Percentiles rank a stretch among this genome's conserved stretches.
phyloP scores from a whole-genome alignment of 202 grass and related monocot genomes.

The Zoysia matrella region DNA sequence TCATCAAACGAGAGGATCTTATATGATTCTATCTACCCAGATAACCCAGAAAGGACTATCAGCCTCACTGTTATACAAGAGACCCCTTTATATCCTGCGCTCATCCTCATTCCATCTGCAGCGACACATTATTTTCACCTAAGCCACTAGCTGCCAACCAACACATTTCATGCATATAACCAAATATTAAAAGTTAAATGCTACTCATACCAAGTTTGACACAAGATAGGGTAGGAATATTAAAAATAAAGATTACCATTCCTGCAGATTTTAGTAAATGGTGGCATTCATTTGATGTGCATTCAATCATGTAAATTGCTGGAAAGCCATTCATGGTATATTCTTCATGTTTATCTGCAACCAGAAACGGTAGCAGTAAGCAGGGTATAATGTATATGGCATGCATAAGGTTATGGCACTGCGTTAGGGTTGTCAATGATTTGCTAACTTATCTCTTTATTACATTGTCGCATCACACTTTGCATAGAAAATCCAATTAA shows the following conservation, averaged over 20 bases:
- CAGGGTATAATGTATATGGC: background rate
- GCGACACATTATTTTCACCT: background rate
- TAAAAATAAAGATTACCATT: constrained; percentile 65
- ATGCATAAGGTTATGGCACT: background rate
- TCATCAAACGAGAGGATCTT: background rate
- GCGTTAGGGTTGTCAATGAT: constrained; percentile 35
- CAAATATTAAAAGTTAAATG: too few relatives aligned
- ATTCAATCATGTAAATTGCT: constrained; percentile 85
- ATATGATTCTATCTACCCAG: constrained; percentile 2
- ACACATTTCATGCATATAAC: constrained; percentile 14
- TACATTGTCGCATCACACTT: background rate
- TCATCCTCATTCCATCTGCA: background rate
- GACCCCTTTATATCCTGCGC: background rate
- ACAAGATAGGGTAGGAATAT: constrained; percentile 18
- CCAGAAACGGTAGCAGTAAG: constrained; percentile 12
- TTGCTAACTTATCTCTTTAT: constrained; percentile 14
- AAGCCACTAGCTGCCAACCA: constrained; percentile 22
- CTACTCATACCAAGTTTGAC: background rate
- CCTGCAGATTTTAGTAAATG: constrained; percentile 64
- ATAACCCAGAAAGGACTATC: constrained; percentile 17
- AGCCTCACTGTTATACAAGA: constrained; percentile 28
- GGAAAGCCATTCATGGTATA: constrained; percentile 60
- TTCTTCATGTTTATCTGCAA: constrained; percentile 57
- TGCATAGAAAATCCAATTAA: background rate
- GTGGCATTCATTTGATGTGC: constrained; percentile 74